Conservation (phyloP, 1,284 basidiomycete genomes). For the Marasmius sp. region DNA sequence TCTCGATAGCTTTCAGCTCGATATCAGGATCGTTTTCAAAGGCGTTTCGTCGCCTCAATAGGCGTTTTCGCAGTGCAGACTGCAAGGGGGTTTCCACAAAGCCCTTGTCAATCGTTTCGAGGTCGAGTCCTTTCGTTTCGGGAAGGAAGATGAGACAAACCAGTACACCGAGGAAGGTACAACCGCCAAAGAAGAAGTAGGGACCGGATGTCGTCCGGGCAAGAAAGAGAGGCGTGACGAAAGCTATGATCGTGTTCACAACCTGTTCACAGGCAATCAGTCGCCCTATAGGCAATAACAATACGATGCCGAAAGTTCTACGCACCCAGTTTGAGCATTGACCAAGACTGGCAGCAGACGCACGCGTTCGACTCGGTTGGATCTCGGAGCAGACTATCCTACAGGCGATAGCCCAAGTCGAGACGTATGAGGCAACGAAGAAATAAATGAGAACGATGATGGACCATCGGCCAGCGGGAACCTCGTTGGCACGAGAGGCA, state of each 20-base stretch:
- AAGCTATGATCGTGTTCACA: constrained; percentile 2
- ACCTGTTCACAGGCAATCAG: background rate
- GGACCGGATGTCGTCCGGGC: constrained; percentile 1
- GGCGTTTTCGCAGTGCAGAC: background rate
- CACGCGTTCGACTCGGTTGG: constrained; percentile 1
- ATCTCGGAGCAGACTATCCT: constrained; percentile 2
- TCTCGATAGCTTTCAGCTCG: background rate
- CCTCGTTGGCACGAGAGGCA: constrained; percentile 1
- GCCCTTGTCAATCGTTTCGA: constrained; percentile 3
- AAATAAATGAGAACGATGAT: constrained; percentile 7
- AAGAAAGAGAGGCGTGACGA: constrained; percentile 3
- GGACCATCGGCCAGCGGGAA: background rate
- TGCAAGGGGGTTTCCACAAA: constrained; percentile 7
- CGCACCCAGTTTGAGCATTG: constrained; percentile 6
- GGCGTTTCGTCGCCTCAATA: background rate
- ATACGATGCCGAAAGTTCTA: background rate
- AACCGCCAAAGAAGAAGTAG: constrained; percentile 6
- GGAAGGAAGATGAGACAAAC: constrained; percentile 1
- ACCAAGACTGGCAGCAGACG: constrained; percentile 1
- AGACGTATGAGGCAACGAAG: constrained; percentile 1
- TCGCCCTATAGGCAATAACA: background rate
- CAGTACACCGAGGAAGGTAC: background rate
- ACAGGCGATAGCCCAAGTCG: constrained; percentile 3
- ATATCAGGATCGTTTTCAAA: background rate
- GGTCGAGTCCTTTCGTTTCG: constrained; percentile 2